Conservation (phyloP, 495 filamentous ascomycete genomes). For the Geoglossum glabrum region DNA sequence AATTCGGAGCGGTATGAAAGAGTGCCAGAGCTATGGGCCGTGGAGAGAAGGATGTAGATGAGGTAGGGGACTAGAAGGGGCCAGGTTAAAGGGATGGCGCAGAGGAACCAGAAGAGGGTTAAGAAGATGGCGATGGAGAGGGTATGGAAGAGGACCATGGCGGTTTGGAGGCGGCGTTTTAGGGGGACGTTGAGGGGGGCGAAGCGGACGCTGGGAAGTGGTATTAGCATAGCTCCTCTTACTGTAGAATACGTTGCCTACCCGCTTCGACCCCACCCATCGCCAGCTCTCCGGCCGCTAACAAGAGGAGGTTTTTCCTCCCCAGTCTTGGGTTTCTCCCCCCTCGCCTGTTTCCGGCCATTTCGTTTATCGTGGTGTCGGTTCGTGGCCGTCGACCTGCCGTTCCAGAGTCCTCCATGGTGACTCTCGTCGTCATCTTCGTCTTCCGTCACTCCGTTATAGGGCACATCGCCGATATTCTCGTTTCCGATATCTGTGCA, state of each 20-base stretch:
- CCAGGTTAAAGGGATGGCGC: conserved; percentile 79
- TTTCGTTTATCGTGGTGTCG: background rate
- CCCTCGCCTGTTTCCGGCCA: background rate
- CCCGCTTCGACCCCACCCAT: conserved; percentile 16
- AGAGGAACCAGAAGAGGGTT: conserved; percentile 76
- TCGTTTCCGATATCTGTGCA: background rate
- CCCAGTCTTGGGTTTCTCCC: background rate
- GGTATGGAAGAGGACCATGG: conserved; percentile 69
- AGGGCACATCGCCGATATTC: conserved; percentile 4
- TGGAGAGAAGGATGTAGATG: conserved; percentile 63
- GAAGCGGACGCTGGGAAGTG: conserved; percentile 42
- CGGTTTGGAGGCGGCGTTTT: conserved; percentile 68
- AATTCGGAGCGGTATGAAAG: conserved; percentile 52
- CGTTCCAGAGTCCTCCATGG: background rate
- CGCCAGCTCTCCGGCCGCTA: conserved; percentile 15
- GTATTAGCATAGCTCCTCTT: conserved; percentile 5
- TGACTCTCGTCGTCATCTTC: background rate
- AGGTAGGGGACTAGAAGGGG: conserved; percentile 82
- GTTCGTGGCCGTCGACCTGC: background rate
- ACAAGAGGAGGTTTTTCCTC: conserved; percentile 12
- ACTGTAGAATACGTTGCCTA: conserved; percentile 5
- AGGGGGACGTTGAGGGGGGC: conserved; percentile 77
- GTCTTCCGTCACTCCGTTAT: conserved; percentile 4
- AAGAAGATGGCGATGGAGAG: conserved; percentile 56
- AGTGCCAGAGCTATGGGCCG: conserved; percentile 49